These are phyloP conservation scores for Didymella keratinophila DNA, from an alignment of 2,329 filamentous ascomycete species.

Conservation along the genomic window DNA sequence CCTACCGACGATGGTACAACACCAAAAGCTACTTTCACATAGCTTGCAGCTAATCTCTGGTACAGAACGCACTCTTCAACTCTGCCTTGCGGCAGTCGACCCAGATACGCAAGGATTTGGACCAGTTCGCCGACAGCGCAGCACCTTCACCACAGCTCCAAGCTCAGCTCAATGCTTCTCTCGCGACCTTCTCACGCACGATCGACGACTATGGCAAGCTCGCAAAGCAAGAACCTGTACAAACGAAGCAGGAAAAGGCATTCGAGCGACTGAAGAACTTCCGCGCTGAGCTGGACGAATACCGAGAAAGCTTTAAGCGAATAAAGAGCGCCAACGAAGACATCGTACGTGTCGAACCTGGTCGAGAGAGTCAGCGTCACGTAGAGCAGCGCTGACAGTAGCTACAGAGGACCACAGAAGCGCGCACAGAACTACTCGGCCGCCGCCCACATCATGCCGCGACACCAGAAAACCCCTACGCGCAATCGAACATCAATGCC, in stretches of 20 bases:
- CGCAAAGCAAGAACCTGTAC: conserved; percentile 86
- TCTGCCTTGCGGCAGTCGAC: conserved; percentile 85
- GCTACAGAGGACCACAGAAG: conserved; percentile 65
- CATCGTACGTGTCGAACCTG: conserved; percentile 54
- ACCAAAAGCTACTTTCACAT: neutral
- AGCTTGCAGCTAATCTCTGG: conserved; percentile 20
- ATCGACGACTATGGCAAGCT: conserved; percentile 90
- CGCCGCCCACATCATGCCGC: conserved; percentile 78
- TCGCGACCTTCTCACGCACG: conserved; percentile 84
- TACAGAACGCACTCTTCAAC: conserved; percentile 83
- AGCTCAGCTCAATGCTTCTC: conserved; percentile 57
- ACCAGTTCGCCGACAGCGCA: conserved; percentile 68
- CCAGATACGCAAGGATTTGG: conserved; percentile 78
- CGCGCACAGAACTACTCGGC: conserved; percentile 83
- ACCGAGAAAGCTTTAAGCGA: conserved; percentile 77
- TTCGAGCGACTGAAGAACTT: conserved; percentile 86
- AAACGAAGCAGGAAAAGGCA: conserved; percentile 91
- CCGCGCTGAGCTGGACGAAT: conserved; percentile 80
- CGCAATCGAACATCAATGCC: conserved; percentile 52
- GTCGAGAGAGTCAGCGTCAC: no score
- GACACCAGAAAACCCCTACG: conserved; percentile 93
- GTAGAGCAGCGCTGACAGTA: conserved; percentile 13
- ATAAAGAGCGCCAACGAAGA: conserved; percentile 83
- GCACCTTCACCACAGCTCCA: conserved; percentile 70
- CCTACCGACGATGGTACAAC: neutral